Conservation (phyloP, 352 stramenopile species). For the Phytophthora palmivora region DNA sequence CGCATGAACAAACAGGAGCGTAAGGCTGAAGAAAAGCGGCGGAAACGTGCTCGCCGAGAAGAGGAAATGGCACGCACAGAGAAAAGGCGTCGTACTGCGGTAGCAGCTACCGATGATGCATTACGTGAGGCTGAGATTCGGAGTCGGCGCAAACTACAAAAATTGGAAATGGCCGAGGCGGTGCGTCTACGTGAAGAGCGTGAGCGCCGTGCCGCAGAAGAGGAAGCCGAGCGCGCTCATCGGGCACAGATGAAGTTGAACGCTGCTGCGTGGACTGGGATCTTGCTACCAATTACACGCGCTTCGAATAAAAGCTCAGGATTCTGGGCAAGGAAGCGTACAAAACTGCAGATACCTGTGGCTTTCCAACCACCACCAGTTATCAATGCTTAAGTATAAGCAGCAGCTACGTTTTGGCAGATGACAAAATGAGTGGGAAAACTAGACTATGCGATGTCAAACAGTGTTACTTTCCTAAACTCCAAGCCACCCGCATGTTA, state of each 20-base stretch:
- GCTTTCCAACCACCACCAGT: slow-evolving; percentile 54
- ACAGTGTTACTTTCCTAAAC: no score
- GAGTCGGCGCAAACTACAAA: slow-evolving; percentile 72
- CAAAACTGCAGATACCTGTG: slow-evolving; percentile 58
- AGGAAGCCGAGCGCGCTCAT: slow-evolving; percentile 52
- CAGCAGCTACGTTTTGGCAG: neutral
- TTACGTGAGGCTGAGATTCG: slow-evolving; percentile 80
- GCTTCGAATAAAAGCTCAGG: slow-evolving; percentile 26
- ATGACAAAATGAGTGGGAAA: neutral
- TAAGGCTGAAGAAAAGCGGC: slow-evolving; percentile 86
- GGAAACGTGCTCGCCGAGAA: slow-evolving; percentile 74
- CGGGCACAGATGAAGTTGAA: slow-evolving; percentile 74
- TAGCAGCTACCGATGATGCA: slow-evolving; percentile 82
- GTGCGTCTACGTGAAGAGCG: slow-evolving; percentile 69
- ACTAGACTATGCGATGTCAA: slow-evolving; percentile 1
- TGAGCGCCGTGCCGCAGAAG: slow-evolving; percentile 58
- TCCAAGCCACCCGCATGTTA: no score
- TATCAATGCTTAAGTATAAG: slow-evolving; percentile 36
- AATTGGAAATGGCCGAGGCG: slow-evolving; percentile 71
- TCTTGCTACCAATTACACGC: slow-evolving; percentile 41
- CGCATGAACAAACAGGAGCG: slow-evolving; percentile 88
- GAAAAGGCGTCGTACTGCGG: slow-evolving; percentile 77
- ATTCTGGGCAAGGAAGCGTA: slow-evolving; percentile 71
- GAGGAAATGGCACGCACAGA: slow-evolving; percentile 82
- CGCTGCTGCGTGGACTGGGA: slow-evolving; percentile 56